Conservation (phyloP, 2,329 filamentous ascomycete species). For the Ophiosphaerella narmari region DNA sequence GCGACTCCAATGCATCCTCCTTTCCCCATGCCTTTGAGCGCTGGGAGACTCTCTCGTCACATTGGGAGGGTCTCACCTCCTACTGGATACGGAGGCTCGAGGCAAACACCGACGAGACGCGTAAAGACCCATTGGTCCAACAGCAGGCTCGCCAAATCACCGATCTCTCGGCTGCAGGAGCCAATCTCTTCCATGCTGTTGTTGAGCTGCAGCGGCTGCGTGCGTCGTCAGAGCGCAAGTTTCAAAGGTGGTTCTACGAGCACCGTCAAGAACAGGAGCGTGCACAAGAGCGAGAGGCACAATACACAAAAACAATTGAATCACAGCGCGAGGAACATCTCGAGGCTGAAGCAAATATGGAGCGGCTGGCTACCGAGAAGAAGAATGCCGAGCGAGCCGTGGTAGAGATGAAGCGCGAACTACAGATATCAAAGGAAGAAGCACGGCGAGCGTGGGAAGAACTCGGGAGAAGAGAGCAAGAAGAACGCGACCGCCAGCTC, state of each 20-base stretch:
- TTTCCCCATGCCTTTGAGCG: conserved; percentile 98
- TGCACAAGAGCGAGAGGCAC: conserved; percentile 77
- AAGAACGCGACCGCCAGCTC: conserved; percentile 83
- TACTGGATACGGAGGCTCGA: conserved; percentile 96
- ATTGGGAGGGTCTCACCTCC: conserved; percentile 96
- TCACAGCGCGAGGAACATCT: conserved; percentile 72
- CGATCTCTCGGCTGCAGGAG: conserved; percentile 94
- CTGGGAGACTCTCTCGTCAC: conserved; percentile 95
- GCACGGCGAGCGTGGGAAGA: conserved; percentile 97
- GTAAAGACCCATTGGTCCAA: conserved; percentile 78
- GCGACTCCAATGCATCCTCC: conserved; percentile 59
- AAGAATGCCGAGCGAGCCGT: conserved; percentile 74
- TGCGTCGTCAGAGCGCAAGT: conserved; percentile 94
- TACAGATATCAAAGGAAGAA: conserved; percentile 94
- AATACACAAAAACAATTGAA: conserved; percentile 76
- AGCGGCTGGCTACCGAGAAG: conserved; percentile 71
- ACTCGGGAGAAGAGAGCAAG: conserved; percentile 87
- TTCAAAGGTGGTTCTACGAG: conserved; percentile 98
- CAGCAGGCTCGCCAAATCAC: conserved; percentile 94
- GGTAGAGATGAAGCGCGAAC: conserved; percentile 88
- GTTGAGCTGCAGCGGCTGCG: conserved; percentile 93
- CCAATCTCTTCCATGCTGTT: conserved; percentile 96
- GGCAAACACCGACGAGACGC: conserved; percentile 84
- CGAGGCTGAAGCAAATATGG: conserved; percentile 68
- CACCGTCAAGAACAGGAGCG: conserved; percentile 87